Evolutionary conservation across 2,329 filamentous ascomycete species (phyloP), one percentile per base, ranked within the genome.

Genomic region (Aspergillus transmontanensis): DNA sequence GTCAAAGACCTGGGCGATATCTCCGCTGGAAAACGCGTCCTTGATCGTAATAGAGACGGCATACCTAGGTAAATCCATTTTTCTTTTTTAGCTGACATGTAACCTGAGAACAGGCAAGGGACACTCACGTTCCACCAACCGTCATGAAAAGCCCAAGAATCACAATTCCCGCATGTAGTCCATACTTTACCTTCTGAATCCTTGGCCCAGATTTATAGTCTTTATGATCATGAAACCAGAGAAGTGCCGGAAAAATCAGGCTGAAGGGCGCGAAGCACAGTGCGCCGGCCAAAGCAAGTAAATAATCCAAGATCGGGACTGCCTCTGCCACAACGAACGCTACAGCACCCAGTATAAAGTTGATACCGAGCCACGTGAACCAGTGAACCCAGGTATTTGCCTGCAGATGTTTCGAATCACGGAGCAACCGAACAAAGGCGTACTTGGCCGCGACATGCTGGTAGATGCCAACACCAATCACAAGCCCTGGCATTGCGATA

Each of bases 281-380:
- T 34, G 78, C 80, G 4, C 83, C 83, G 1, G 82, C 80, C 16
- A 85, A 68, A 1, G 81, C 80, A n/a, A 85, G 66, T 21, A 86
- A 67, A 67, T 81, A 85, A 64, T 83, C 83, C 76, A 86, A 86
- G 58, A 86, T 83, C 0, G 84, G 84, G 34, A 86, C 83, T 0
- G 81, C 82, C n/a, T 79, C 78, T 1, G 84, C 84, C 26, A 86
- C 74, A 60, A 86, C 72, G 67, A 84, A 86, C 6, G 82, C 76
- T 21, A 84, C 68, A 3, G 79, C 67, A 0, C 76, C 75, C 46
- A 85, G 74, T 0, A 73, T 72, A 28, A 78, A 69, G 0, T 80
- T 83, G 60, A 80, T 82, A 11, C 76, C 72, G 0, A 86, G 71
- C 84, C 85, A 87, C 0, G 80, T 82, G 0, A 65, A 71, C 84